Base-by-base conservation (phyloP, 139 green algal species). In the Zygnema circumcarinatum region DNA sequence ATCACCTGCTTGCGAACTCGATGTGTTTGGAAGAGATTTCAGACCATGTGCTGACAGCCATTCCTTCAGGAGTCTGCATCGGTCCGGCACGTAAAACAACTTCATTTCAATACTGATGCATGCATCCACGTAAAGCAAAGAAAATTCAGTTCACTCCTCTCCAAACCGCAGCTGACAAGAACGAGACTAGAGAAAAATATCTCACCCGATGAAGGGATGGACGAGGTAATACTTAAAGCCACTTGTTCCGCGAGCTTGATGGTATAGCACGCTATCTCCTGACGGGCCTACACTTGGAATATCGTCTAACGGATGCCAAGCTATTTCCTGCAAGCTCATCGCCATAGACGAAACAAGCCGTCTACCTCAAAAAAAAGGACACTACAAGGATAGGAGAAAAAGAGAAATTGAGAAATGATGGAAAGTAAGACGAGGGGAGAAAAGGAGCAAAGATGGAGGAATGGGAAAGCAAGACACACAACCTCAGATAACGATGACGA, bases 201-300 rank as follows among this genome's bases (percentile, higher is more conserved):
- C 72, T 79, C 21, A 89, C 84, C 79, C 73, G 32, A 90, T 74
- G 67, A 76, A 90, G 3, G 86, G 86, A 3, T n/a, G 73, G 2
- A 90, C 86, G 31, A 89, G 81, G 22, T 62, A 90, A 79, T 88
- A 88, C 42, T 84, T 88, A 67, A 22, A 3, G 42, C 86, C 86
- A 69, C 87, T 88, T 29, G 29, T 16, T 25, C 79, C 79, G 2
- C 25, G 29, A 16, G 22, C n/a, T n/a, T n/a, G n/a, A n/a, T n/a
- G 16, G 25, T 84, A 39, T 40, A 84, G 25, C 67, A 86, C 2
- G 81, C n/a, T 79, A 54, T 33, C 21, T 74, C 29, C 54, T 33
- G 11, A 73, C 32, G 7, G 7, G 7, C 21, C 40, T 83, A 21
- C 75, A n/a, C n/a, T n/a, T 73, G 82, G 82, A 75, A 90, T 38